Evolutionary conservation across 352 stramenopile species (phyloP).

Genomic region (Stramenopiles sp.): DNA sequence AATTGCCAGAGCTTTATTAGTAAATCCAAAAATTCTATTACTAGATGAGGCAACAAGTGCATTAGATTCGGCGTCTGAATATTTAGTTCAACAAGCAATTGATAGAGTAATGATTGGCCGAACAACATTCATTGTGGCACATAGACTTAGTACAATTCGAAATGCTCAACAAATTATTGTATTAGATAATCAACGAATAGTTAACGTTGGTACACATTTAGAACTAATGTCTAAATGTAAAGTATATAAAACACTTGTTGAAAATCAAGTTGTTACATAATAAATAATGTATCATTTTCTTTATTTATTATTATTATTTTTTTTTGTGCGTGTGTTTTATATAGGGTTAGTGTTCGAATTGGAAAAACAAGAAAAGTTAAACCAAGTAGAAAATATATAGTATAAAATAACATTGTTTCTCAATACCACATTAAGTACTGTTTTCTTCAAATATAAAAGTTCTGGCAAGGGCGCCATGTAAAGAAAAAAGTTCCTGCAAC

Average conservation of each 20-base stretch:
- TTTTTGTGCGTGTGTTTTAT: too few relatives aligned
- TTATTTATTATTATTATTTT: too few relatives aligned
- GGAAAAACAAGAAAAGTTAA: too few relatives aligned
- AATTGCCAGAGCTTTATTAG: constrained; percentile 54
- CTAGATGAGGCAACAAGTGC: constrained; percentile 46
- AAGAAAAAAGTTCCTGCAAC: too few relatives aligned
- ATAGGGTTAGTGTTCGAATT: too few relatives aligned
- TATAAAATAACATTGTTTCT: too few relatives aligned
- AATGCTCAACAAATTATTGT: constrained; percentile 74
- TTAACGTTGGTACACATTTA: constrained; percentile 54
- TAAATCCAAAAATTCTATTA: constrained; percentile 39
- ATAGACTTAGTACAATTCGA: constrained; percentile 57
- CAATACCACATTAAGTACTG: too few relatives aligned
- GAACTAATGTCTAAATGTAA: constrained; percentile 33
- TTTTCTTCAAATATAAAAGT: too few relatives aligned
- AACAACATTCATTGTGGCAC: constrained; percentile 68
- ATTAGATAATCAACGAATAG: constrained; percentile 42
- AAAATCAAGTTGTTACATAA: too few relatives aligned
- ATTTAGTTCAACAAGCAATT: constrained; percentile 31
- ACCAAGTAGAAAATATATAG: too few relatives aligned
- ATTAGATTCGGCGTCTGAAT: constrained; percentile 31
- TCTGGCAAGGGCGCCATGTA: too few relatives aligned
- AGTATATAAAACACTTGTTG: constrained; percentile 28
- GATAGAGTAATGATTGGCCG: constrained; percentile 27
- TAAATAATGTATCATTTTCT: too few relatives aligned